Base-by-base conservation (phyloP, 176 grass and related monocot genomes). In the Hyparrhenia diplandra region DNA sequence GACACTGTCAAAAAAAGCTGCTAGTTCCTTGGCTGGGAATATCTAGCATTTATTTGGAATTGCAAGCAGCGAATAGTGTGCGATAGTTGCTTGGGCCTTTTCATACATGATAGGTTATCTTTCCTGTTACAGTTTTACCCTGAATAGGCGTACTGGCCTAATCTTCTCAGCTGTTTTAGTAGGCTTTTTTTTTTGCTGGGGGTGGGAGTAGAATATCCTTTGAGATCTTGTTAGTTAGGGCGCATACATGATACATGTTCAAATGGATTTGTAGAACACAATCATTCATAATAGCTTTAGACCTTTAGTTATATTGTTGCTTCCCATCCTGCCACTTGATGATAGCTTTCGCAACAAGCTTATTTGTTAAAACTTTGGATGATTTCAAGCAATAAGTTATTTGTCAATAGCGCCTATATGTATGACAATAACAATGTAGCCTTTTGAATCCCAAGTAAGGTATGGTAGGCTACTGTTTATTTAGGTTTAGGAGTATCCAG, bases 21-120 rank as follows among this genome's bases (percentile, higher is more conserved):
- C 36, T 67, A 80, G 35, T 80, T 86, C 69, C 7, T 74, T 67
- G 24, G n/a, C 41, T 69, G 81, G 75, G 74, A 63, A 51, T n/a
- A 25, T 32, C 25, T 58, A 73, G 28, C 73, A 10, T 74, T 77
- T 69, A 40, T 74, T 72, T 82, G 17, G 16, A 70, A 42, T 52
- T 64, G 40, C 21, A 39, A 76, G 14, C 41, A 80, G 46, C 1
- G 6, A 47, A 69, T 74, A 54, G 0, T 59, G 24, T 21, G 46
- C 30, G 51, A 0, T 52, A 70, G 2, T 63, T 81, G 11, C 58
- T 32, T 68, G n/a, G 20, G 39, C 16, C 12, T 64, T 63, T 64
- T 35, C 14, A 70, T 71, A 69, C 39, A 42, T 63, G 8, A 34
- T 73, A 54, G 58, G 47, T 11, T 64, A 72, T 66, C 13, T 70